Evolutionary conservation across 2,329 filamentous ascomycete species (phyloP).

Genomic region (Chrysoporthe cubensis): DNA sequence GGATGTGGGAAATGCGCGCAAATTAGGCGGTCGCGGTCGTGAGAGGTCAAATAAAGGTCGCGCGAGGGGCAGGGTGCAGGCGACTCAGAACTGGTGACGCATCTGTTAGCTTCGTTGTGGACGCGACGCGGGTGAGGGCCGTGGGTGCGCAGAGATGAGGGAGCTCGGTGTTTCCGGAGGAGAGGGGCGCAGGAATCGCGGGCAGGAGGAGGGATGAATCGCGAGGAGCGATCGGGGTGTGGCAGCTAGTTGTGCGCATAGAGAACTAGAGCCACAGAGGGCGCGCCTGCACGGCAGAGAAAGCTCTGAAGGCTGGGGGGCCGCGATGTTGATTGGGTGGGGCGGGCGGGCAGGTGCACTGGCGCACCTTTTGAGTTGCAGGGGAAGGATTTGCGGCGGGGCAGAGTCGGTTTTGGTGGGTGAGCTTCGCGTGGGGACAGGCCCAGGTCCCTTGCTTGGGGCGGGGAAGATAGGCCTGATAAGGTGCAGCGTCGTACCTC

Average conservation of each 20-base stretch:
- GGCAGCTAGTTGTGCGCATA: slow-evolving; percentile 3
- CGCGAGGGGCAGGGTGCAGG: slow-evolving; percentile 7
- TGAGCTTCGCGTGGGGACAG: slow-evolving; percentile 16
- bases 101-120: slow-evolving; percentile 14
- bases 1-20: neutral
- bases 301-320: slow-evolving; percentile 22
- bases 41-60: slow-evolving; percentile 18
- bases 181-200: neutral
- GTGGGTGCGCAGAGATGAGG: neutral
- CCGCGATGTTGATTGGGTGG: slow-evolving; percentile 22
- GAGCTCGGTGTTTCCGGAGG: too few species aligned
- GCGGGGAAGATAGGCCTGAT: slow-evolving; percentile 29
- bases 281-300: slow-evolving; percentile 12
- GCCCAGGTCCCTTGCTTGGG: slow-evolving; percentile 15
- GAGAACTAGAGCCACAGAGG: neutral
- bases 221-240: neutral
- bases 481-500: slow-evolving; percentile 7
- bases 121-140: neutral
- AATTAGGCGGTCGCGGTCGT: neutral
- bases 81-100: slow-evolving; percentile 25
- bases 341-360: slow-evolving; percentile 6
- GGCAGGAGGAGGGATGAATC: neutral
- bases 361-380: slow-evolving; percentile 9
- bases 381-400: slow-evolving; percentile 30
- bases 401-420: slow-evolving; percentile 19